Evolutionary conservation across 139 green algal species (phyloP).

Genomic region (Deuterostichococcus epilithicus): DNA sequence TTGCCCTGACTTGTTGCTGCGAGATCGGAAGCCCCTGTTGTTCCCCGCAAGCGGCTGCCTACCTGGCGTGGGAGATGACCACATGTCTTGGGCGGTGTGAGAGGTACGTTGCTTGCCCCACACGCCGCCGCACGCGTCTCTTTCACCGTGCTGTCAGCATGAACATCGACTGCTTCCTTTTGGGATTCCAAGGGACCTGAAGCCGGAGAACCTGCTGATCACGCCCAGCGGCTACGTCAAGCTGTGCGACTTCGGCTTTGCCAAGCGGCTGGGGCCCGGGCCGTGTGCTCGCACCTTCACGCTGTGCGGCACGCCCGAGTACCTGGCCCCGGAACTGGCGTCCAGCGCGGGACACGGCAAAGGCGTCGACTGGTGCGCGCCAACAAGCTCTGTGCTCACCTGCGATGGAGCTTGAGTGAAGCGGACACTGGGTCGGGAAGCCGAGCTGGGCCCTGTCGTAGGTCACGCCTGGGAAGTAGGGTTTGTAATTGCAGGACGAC

Average conservation of each 20-base stretch:
- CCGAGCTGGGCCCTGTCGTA: no score
- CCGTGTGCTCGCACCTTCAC: slow-evolving; percentile 65
- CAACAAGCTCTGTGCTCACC: no score
- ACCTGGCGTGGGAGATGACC: neutral
- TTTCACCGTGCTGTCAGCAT: no score
- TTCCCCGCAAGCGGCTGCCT: neutral
- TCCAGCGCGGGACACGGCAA: slow-evolving; percentile 4
- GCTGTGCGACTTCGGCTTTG: slow-evolving; percentile 90
- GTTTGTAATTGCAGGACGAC: no score
- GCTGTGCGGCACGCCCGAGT: slow-evolving; percentile 84
- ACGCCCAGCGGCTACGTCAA: slow-evolving; percentile 53
- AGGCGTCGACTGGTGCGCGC: slow-evolving; percentile 71
- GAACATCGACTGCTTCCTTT: neutral
- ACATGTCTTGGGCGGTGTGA: neutral
- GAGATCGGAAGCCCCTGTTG: neutral
- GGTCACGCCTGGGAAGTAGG: no score
- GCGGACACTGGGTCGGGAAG: no score
- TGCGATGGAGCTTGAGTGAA: no score
- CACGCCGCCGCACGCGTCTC: neutral
- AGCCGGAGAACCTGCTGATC: slow-evolving; percentile 83
- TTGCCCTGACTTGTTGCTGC: neutral
- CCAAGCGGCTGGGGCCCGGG: slow-evolving; percentile 54
- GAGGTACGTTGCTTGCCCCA: neutral
- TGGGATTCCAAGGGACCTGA: slow-evolving; percentile 38
- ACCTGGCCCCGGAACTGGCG: slow-evolving; percentile 85